Evolutionary conservation across 257 asterid genomes (phyloP), one percentile per base, ranked within the genome.

Genomic region (Parsonsia alboflavescens): DNA sequence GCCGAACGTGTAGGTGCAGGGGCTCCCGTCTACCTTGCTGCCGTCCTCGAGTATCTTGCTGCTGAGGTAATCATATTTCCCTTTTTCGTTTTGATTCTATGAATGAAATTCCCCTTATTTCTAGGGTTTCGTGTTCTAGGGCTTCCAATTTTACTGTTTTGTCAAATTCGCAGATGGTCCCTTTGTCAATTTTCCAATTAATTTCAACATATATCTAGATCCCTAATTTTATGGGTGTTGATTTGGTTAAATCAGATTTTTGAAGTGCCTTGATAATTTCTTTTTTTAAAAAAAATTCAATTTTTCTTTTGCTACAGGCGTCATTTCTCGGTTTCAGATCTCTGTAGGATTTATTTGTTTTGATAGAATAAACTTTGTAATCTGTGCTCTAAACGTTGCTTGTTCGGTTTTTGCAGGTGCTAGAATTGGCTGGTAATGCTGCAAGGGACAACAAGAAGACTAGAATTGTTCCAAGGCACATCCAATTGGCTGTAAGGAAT

Each of bases 1-100:
- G 93, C 96, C 7, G 91, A 91, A 79, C 90, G 96, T 39, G 97
- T 89, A 8, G 97, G 96, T 21, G 97, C 93, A 52, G 97, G 97
- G 39, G 97, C 97, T 63, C 96, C 97, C 11, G 96, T 91, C 17
- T 91, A 91, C 76, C 93, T 91, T 48, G 92, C 93, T n/a, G 97
- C 96, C 17, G 93, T 89, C 26, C 93, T 91, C 2, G 94, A 91
- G 73, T 91, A 91, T 68, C 91, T 91, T 0, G 97, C 94, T 0
- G 93, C 93, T 52, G 96, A 91, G 96, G 93, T 91, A 76, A 46
- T 73, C n/a, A 2, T 1, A 5, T 7, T 2, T 8, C 21, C 53
- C 0, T 41, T 5, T 5, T 65, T 68, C 33, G 2, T 16, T 52
- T 7, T 4, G 19, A 36, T n/a, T 53, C 8, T 36, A 2, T 33